phyloP scores from a whole-genome alignment of 257 asterid genomes.

The Thymus quinquecostatus region DNA sequence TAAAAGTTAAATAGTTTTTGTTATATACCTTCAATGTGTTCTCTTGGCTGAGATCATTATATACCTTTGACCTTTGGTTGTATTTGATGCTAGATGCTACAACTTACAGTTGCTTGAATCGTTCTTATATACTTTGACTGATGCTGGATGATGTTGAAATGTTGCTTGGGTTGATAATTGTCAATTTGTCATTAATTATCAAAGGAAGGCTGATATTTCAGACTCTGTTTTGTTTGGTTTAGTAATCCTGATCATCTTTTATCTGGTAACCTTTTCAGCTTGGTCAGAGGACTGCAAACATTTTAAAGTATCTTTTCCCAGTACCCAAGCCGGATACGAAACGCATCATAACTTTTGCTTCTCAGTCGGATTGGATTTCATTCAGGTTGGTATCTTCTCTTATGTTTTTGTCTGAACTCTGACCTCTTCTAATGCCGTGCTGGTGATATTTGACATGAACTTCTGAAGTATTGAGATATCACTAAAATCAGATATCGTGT shows the following conservation, averaged over 20 bases:
- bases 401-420: constrained; percentile 8
- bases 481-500: background rate
- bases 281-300: constrained; percentile 85
- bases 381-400: constrained; percentile 65
- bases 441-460: background rate
- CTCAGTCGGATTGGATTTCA: constrained; percentile 75
- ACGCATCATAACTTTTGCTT: constrained; percentile 81
- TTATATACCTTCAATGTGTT: background rate
- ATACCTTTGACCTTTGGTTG: background rate
- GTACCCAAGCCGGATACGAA: constrained; percentile 92
- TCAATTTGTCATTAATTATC: background rate
- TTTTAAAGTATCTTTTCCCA: constrained; percentile 88
- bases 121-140: background rate
- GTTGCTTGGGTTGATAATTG: background rate
- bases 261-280: constrained; percentile 54
- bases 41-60: background rate
- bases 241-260: constrained; percentile 18
- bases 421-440: background rate
- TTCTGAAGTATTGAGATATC: background rate
- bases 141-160: background rate
- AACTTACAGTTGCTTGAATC: background rate
- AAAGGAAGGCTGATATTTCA: background rate
- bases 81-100: background rate
- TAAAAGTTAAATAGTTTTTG: background rate
- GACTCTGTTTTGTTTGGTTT: background rate